A percentile compares a stretch with the other conserved stretches of the same genome.
Evolutionary conservation across 1,284 basidiomycete species (phyloP).

Genomic region (Ustilago bromivora): DNA sequence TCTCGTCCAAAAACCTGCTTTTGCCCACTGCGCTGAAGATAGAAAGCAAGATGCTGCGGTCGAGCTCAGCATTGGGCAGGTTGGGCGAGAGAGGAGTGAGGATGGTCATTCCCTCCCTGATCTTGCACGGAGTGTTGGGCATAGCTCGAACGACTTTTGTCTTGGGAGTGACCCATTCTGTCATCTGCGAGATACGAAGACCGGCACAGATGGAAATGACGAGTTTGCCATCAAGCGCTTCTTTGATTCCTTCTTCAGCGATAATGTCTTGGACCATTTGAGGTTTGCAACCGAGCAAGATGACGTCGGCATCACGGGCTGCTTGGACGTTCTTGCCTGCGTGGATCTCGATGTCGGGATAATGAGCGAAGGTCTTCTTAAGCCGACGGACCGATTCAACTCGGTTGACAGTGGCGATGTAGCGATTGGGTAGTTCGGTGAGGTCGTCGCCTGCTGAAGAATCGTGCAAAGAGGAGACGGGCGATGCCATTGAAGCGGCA

Average conservation of each 20-base stretch:
- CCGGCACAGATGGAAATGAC: constrained; percentile 97
- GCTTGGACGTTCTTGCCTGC: constrained; percentile 79
- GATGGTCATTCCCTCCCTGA: constrained; percentile 69
- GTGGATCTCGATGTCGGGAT: constrained; percentile 76
- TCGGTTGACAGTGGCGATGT: constrained; percentile 88
- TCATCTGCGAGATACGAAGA: constrained; percentile 86
- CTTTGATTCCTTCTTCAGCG: constrained; percentile 81
- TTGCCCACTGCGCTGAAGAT: constrained; percentile 67
- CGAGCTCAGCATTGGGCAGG: constrained; percentile 43
- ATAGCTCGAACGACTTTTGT: constrained; percentile 93
- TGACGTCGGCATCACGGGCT: constrained; percentile 81
- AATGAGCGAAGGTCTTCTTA: constrained; percentile 74
- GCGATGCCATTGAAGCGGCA: constrained; percentile 34
- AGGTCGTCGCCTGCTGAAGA: constrained; percentile 48
- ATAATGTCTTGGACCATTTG: constrained; percentile 85
- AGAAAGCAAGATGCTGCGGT: constrained; percentile 55
- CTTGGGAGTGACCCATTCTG: constrained; percentile 79
- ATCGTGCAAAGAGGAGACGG: constrained; percentile 35
- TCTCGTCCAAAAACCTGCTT: constrained; percentile 67
- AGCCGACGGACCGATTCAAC: constrained; percentile 82
- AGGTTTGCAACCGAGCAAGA: constrained; percentile 81
- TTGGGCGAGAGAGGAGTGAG: constrained; percentile 57
- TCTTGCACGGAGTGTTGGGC: constrained; percentile 97
- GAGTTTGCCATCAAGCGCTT: constrained; percentile 88
- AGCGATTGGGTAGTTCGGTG: constrained; percentile 78